Conservation (phyloP, 1,139 yeast species). For the Taphrina betulina region DNA sequence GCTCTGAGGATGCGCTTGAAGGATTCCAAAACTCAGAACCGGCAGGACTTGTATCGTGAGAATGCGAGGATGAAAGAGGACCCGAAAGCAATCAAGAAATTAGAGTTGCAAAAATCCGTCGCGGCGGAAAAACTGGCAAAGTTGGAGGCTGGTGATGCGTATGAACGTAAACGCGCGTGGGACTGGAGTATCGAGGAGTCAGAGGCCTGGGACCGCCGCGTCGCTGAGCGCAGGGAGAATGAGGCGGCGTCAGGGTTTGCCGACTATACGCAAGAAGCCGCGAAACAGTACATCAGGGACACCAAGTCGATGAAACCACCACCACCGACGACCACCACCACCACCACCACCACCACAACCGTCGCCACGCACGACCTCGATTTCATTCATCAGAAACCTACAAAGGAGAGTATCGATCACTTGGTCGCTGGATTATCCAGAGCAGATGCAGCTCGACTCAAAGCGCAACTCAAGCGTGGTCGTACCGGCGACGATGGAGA, state of each 20-base stretch:
- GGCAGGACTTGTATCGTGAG: constrained; percentile 49
- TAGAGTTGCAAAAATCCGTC: constrained; percentile 44
- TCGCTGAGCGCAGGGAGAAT: constrained; percentile 41
- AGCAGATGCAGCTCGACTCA: constrained; percentile 45
- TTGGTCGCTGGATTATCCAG: constrained; percentile 49
- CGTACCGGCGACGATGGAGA: constrained; percentile 47
- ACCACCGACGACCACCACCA: constrained; percentile 42
- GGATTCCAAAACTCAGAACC: constrained; percentile 45
- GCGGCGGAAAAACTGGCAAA: constrained; percentile 49
- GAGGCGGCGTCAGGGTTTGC: constrained; percentile 39
- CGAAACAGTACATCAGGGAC: constrained; percentile 50
- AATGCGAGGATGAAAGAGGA: constrained; percentile 46
- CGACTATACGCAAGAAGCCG: constrained; percentile 39
- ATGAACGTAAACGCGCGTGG: constrained; percentile 52
- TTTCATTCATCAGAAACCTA: constrained; percentile 44
- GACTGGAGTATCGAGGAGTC: constrained; percentile 68
- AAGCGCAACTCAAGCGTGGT: constrained; percentile 44
- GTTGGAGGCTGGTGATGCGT: constrained; percentile 48
- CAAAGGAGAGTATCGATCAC: constrained; percentile 47
- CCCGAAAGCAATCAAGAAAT: constrained; percentile 42
- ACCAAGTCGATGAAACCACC: constrained; percentile 49
- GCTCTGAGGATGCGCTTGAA: constrained; percentile 32
- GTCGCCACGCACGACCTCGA: constrained; percentile 37
- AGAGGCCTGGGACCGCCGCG: constrained; percentile 61
- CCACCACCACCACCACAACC: constrained; percentile 34